Conservation (phyloP, 495 filamentous ascomycete species). For the Lineolata rhizophorae region DNA sequence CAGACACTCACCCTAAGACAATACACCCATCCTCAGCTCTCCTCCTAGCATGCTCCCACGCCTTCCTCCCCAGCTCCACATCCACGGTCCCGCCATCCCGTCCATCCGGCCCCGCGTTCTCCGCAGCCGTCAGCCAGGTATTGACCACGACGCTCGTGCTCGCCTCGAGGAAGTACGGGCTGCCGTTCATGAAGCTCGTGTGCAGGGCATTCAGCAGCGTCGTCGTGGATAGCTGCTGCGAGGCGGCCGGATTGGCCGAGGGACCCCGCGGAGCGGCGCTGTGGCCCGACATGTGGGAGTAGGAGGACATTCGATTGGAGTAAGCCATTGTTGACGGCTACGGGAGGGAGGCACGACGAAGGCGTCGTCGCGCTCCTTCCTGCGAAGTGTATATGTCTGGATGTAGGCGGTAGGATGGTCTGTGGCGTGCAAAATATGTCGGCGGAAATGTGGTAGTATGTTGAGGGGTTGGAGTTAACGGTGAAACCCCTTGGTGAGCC, state of each 20-base stretch:
- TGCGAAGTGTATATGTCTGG: too few species aligned
- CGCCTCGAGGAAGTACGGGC: constrained; percentile 71
- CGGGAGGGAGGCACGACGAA: constrained; percentile 4
- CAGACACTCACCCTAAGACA: constrained; percentile 45
- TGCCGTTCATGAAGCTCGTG: constrained; percentile 60
- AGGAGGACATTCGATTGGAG: constrained; percentile 60
- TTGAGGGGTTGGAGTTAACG: too few species aligned
- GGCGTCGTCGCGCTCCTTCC: too few species aligned
- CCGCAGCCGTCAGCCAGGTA: constrained; percentile 69
- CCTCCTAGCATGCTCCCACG: constrained; percentile 92
- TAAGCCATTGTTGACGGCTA: constrained; percentile 23
- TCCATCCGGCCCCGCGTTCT: constrained; percentile 41
- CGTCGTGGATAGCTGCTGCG: constrained; percentile 63
- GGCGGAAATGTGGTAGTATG: too few species aligned
- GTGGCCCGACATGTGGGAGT: constrained; percentile 44
- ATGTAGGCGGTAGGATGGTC: too few species aligned
- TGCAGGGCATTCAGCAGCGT: constrained; percentile 82
- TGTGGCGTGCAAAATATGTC: too few species aligned
- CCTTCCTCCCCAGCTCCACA: constrained; percentile 50
- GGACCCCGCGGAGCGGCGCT: constrained; percentile 31
- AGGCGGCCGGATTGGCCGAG: constrained; percentile 18
- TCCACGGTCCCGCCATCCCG: constrained; percentile 59
- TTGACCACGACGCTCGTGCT: constrained; percentile 86
- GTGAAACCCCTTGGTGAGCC: too few species aligned
- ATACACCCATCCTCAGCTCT: constrained; percentile 93